phyloP scores from a whole-genome alignment of 768 basidiomycete genomes.

The Boletus rubropictus region DNA sequence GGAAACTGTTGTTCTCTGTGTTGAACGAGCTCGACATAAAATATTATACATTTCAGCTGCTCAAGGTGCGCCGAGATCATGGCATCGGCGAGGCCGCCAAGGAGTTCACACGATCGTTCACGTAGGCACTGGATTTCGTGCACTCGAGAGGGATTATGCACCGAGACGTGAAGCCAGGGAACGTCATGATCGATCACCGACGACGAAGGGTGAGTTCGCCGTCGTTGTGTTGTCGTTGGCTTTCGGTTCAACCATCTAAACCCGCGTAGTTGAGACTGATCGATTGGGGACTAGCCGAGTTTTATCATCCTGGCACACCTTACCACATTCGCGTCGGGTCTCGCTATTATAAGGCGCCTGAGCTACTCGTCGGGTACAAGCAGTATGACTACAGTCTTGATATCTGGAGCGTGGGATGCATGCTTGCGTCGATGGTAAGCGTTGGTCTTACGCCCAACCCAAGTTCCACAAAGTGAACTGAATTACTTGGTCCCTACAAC shows the following conservation, averaged over 20 bases:
- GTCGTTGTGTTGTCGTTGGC: background rate
- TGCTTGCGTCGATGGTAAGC: constrained; percentile 68
- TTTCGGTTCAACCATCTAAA: background rate
- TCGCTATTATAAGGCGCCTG: constrained; percentile 71
- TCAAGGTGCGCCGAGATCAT: constrained; percentile 37
- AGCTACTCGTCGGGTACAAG: constrained; percentile 66
- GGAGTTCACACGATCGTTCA: background rate
- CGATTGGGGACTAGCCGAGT: constrained; percentile 75
- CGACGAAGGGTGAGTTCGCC: constrained; percentile 44
- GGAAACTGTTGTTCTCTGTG: constrained; percentile 52
- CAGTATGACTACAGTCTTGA: constrained; percentile 68
- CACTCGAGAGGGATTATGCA: constrained; percentile 73
- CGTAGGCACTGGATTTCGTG: constrained; percentile 57
- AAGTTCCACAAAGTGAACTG: background rate
- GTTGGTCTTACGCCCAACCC: background rate
- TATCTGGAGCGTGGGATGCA: constrained; percentile 71
- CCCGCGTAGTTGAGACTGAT: constrained; percentile 47
- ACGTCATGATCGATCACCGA: constrained; percentile 70
- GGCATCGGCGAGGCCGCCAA: background rate
- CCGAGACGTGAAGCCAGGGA: constrained; percentile 61
- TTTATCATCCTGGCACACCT: constrained; percentile 64
- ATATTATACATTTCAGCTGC: constrained; percentile 60
- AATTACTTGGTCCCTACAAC: background rate
- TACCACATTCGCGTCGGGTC: constrained; percentile 71
- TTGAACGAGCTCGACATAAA: constrained; percentile 63